Evolutionary conservation across 2,329 filamentous ascomycete genomes (phyloP).

Genomic region (Hortaea sp.): DNA sequence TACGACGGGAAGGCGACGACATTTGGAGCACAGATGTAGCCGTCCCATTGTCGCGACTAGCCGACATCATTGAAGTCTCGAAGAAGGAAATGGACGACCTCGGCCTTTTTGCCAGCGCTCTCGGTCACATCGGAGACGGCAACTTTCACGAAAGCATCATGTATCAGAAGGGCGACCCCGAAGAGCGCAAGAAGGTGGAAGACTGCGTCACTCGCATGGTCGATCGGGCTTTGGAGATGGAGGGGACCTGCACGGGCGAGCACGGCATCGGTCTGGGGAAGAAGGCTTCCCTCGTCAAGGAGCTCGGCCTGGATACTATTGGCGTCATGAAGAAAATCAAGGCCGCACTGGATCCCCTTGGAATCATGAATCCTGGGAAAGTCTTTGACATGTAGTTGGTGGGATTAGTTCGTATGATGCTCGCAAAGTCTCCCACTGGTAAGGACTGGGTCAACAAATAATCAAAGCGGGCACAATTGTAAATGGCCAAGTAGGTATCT

Average conservation of each 20-base stretch:
- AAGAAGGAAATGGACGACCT: slow-evolving; percentile 84
- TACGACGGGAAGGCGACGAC: slow-evolving; percentile 45
- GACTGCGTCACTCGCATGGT: slow-evolving; percentile 84
- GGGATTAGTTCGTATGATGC: no score
- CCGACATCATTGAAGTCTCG: slow-evolving; percentile 64
- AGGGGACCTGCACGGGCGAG: slow-evolving; percentile 84
- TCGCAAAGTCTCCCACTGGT: no score
- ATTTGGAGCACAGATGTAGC: slow-evolving; percentile 54
- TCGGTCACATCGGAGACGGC: slow-evolving; percentile 86
- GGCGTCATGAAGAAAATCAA: slow-evolving; percentile 80
- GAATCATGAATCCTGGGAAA: slow-evolving; percentile 88
- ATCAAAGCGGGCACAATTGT: no score
- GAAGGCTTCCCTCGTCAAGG: slow-evolving; percentile 66
- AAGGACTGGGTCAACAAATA: no score
- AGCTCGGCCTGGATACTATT: slow-evolving; percentile 71
- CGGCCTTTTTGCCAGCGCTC: slow-evolving; percentile 74
- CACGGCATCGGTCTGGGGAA: slow-evolving; percentile 81
- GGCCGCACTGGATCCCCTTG: slow-evolving; percentile 68
- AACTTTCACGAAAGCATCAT: slow-evolving; percentile 94
- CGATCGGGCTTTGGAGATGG: slow-evolving; percentile 81
- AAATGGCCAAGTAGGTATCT: no score
- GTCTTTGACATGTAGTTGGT: slow-evolving; percentile 55
- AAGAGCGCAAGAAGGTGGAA: slow-evolving; percentile 66
- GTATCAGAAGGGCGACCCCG: slow-evolving; percentile 61
- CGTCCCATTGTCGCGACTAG: slow-evolving; percentile 49